Base-by-base conservation (phyloP, 1,284 basidiomycete species). In the Pyrrhoderma noxium region DNA sequence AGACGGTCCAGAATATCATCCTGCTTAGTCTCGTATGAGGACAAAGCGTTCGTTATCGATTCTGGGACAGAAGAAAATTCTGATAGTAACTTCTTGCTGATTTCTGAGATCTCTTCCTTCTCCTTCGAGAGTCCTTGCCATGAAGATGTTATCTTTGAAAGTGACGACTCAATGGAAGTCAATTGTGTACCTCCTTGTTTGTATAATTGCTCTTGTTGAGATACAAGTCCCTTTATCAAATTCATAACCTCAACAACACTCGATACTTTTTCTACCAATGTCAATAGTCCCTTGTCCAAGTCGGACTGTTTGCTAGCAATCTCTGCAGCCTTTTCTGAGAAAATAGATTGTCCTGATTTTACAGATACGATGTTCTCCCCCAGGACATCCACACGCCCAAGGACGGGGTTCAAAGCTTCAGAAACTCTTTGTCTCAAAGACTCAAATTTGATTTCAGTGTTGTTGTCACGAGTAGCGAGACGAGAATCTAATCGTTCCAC, bases 401-500 rank as follows among this genome's bases (percentile, higher is more conserved):
- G 58, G 13, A 82, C 62, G 18, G 64, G 67, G 2, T 70, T 66
- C 1, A 87, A 63, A 27, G 71, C 68, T 48, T 85, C 80, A 2
- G 70, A 65, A 13, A 89, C 48, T 58, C 72, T 81, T 36, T 65
- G 64, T 2, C 77, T 72, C 36, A 89, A 64, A 3, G 65, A 65
- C 22, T 89, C 84, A 16, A 80, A 66, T 59, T 79, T 85, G 59
- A 84, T 75, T 3, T 75, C 65, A 60, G 49, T 23, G 19, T 52
- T 45, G 21, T 81, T 80, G 64, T 90, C 86, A 14, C 86, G 75
- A 25, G 87, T 80, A 19, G 85, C 76, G 43, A 90, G 72, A 13
- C 87, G 77, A 8, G 88, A 85, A 59, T 89, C 85, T 14, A 90
- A 70, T 22, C 88, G 78, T 62, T 88, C 88, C 2, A 90, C 85